A percentile compares a stretch with the other conserved stretches of the same genome.
These are phyloP conservation scores for Corynascus novoguineensis DNA, from an alignment of 495 filamentous ascomycete genomes.

Conservation along the genomic window DNA sequence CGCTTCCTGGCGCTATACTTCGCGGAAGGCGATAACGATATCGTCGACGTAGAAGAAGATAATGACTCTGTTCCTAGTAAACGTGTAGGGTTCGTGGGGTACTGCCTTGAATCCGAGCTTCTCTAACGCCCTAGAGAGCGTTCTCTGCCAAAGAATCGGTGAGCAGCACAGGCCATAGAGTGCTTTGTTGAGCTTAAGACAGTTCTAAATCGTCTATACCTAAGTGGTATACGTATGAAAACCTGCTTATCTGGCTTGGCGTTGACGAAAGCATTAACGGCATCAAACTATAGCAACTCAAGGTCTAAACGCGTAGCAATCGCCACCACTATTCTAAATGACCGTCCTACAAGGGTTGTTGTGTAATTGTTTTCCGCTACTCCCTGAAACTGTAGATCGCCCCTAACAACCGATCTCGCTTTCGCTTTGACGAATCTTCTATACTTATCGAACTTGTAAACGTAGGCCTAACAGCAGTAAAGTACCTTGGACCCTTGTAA, in stretches of 20 bases:
- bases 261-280: slow-evolving; percentile 19
- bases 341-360: slow-evolving; percentile 10
- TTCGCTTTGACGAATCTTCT: slow-evolving; percentile 15
- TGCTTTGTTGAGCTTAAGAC: slow-evolving; percentile 12
- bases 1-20: not conserved
- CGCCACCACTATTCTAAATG: slow-evolving; percentile 13
- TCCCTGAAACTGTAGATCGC: slow-evolving; percentile 12
- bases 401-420: slow-evolving; percentile 17
- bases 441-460: slow-evolving; percentile 17
- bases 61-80: slow-evolving; percentile 7
- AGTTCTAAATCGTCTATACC: slow-evolving; percentile 1
- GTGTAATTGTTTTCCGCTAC: slow-evolving; percentile 14
- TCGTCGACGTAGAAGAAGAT: slow-evolving; percentile 17
- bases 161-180: slow-evolving; percentile 19
- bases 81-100: slow-evolving; percentile 13
- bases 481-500: too few relatives aligned
- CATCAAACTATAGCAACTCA: slow-evolving; percentile 17
- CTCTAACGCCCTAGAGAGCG: slow-evolving; percentile 4
- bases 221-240: slow-evolving; percentile 14
- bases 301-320: slow-evolving; percentile 18
- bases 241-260: slow-evolving; percentile 7
- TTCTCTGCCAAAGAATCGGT: slow-evolving; percentile 21
- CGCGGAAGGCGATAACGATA: slow-evolving; percentile 12
- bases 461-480: slow-evolving; percentile 19
- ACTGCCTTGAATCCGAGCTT: slow-evolving; percentile 11